Conservation (phyloP, 441 rosid species). For the Pelargonium cotyledonis region DNA sequence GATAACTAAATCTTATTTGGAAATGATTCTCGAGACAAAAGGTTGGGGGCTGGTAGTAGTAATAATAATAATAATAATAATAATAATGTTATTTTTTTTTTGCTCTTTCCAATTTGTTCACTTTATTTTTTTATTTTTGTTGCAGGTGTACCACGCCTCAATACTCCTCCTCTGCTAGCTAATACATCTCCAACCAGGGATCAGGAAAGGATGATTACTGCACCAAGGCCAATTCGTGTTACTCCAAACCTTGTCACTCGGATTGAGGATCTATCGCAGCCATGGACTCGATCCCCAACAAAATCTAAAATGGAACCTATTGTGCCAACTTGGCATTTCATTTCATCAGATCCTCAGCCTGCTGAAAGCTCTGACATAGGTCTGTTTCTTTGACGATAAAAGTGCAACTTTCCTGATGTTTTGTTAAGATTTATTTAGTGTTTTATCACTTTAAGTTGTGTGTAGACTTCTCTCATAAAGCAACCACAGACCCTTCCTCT, state of each 20-base stretch:
- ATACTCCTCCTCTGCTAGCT: slow-evolving; percentile 76
- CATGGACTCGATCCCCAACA: slow-evolving; percentile 99
- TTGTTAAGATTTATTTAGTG: not conserved
- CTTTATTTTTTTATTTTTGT: slow-evolving; percentile 19
- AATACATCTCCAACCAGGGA: slow-evolving; percentile 35
- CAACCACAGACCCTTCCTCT: slow-evolving; percentile 94
- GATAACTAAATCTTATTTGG: slow-evolving; percentile 95
- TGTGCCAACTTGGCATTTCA: slow-evolving; percentile 73
- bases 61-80: too few relatives aligned
- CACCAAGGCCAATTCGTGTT: slow-evolving; percentile 93
- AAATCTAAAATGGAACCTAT: slow-evolving; percentile 91
- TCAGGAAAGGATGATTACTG: slow-evolving; percentile 72
- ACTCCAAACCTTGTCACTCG: slow-evolving; percentile 60
- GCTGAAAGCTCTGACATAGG: slow-evolving; percentile 54
- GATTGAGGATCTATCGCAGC: slow-evolving; percentile 91
- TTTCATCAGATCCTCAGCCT: slow-evolving; percentile 47
- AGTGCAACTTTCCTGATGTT: not conserved
- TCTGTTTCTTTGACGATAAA: slow-evolving; percentile 35
- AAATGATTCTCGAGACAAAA: slow-evolving; percentile 89
- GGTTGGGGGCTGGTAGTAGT: slow-evolving; percentile 41
- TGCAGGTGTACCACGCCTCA: slow-evolving; percentile 96
- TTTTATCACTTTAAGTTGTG: not conserved
- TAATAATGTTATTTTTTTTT: slow-evolving; percentile 18
- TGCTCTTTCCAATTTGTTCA: slow-evolving; percentile 22
- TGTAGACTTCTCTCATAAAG: slow-evolving; percentile 82